Base-by-base conservation (phyloP, 108 stramenopile genomes). In the Parietichytrium sp. region DNA sequence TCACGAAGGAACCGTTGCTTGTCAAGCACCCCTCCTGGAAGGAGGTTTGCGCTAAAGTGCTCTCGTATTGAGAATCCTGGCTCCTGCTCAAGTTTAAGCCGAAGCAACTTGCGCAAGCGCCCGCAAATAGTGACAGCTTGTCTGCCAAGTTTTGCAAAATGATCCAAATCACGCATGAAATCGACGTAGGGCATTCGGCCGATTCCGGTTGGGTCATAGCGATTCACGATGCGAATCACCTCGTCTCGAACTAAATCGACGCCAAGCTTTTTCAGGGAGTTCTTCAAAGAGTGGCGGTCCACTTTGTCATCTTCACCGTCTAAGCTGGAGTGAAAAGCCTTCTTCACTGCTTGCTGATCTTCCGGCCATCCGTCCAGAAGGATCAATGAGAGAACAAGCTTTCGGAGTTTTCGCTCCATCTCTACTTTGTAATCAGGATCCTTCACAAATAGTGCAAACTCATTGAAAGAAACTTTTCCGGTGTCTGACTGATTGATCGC, bases 121-220 rank as follows among this genome's bases (percentile, higher is more conserved):
- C 45, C 61, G n/a, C 38, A 33, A 27, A 72, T 72, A 6, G 61
- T 72, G 10, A 72, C 61, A n/a, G 61, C 61, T 42, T 72, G 61
- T 7, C 61, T 33, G 16, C 38, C 61, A 16, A 72, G 61, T 42
- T 72, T 72, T n/a, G 45, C 61, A 15, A 23, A 6, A 7, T 72
- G 29, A n/a, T 72, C 61, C 10, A 72, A 25, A n/a, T n/a, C n/a
- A n/a, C n/a, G n/a, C n/a, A n/a, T n/a, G 38, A 33, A 72, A 7
- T 72, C 29, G 20, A 38, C 42, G 0, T 45, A 33, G 3, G 33
- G 38, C 38, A n/a, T n/a, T 33, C 61, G 36, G 2, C 61, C 61
- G 10, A 42, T 42, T 10, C 61, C 61, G 20, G 36, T 45, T 6
- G 61, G 6, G 25, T 72, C 61, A 25, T 23, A 72, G 20, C 61